Base-by-base conservation (phyloP, 1,284 basidiomycete species). In the Cutaneotrichosporon sp. region DNA sequence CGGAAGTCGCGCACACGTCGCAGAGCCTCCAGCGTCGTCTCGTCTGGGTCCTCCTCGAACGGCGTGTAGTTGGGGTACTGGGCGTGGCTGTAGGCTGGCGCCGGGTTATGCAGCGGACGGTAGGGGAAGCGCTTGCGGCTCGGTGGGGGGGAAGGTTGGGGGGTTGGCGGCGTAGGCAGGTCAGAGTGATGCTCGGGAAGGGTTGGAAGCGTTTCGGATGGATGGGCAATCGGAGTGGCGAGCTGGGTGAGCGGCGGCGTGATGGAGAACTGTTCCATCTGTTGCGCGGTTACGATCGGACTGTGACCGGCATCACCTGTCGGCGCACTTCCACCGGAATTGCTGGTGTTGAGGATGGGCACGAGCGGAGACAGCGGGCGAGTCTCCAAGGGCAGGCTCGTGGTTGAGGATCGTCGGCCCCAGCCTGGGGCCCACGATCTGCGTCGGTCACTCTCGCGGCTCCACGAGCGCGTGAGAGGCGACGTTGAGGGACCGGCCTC, bases 61-160 rank as follows among this genome's bases (percentile, higher is more conserved):
- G 70, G 65, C 2, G 79, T 78, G 62, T 72, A 74, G 65, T 80
- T 80, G 0, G 79, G 79, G 62, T 79, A 80, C 13, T 70, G 52
- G 4, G 38, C 42, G 55, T 76, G 72, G 8, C 70, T 64, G 30
- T 64, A 62, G 4, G 74, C 73, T 1, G 79, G 78, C 2, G 70
- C 71, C 0, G 78, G 78, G 32, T 70, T 63, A 7, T 42, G 60
- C 9, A 79, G 4, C 0, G 65, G 62, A 11, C 66, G 30, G 57
- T 78, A 78, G 0, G 72, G 73, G 1, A 68, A 59, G 11, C 42
- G 64, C 0, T 34, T 22, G 13, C 55, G 59, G 16, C 30, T 40
- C 4, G 62, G 55, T 11, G 62, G 58, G 1, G 47, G 51, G 8
- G 63, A 53, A 36, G 62, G 26, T 8, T 32, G 32, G 21, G 53